Base-by-base conservation (phyloP, 768 basidiomycete species). In the Trametes punicea region DNA sequence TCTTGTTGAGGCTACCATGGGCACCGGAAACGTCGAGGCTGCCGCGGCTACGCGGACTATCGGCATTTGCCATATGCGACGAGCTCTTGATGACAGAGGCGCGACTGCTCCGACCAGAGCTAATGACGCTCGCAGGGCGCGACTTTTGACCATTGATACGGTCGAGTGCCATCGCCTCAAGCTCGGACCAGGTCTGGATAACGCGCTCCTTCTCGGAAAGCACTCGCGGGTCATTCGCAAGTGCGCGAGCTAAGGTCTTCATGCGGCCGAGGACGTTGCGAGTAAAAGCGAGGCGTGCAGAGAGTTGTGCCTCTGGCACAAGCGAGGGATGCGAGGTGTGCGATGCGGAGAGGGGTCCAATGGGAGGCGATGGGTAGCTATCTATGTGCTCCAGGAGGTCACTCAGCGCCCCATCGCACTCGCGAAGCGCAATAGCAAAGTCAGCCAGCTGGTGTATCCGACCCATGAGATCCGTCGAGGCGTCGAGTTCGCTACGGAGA, bases 301-400 rank as follows among this genome's bases (percentile, higher is more conserved):
- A 70, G 4, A 92, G 71, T 63, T 92, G 88, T 38, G 86, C 85
- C 55, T 87, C 83, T 0, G 91, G 84, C 7, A 81, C 70, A 4
- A 77, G 61, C 21, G 71, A 67, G 6, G 67, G 58, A 11, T 73
- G 68, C 30, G 75, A 73, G 55, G 71, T 57, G 60, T 82, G 82
- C 15, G 75, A 70, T 21, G 83, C 83, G 4, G 81, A 75, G 29
- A 85, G 66, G 2, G 78, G 70, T 4, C 78, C 75, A 25, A 74
- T 67, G 4, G 85, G 85, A 29, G 74, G 67, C 2, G 81, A 77
- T 8, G 92, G 91, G 65, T 84, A 93, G 63, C 87, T 90, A 67
- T 95, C 92, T 51, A 93, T 77, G 64, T 93, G 89, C 64, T 93
- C 89, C 42, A 95, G 73, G 4, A 94, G 75, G 68, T 93, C 90